phyloP scores from a whole-genome alignment of 176 grass and related monocot genomes.

The Musa troglodytarum region DNA sequence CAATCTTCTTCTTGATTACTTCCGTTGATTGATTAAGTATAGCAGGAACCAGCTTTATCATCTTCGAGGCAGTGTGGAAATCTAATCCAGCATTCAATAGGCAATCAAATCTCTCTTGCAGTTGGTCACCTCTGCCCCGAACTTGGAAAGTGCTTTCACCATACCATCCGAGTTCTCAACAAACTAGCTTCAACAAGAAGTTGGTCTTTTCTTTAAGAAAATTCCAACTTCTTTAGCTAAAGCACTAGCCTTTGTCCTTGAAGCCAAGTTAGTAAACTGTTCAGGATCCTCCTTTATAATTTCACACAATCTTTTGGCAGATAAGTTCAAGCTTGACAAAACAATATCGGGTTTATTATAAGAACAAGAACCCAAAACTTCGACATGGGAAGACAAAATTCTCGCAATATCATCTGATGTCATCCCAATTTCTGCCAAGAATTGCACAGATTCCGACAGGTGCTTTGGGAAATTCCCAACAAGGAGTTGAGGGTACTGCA shows the following conservation, averaged over 20 bases:
- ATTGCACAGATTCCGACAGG: conserved; percentile 19
- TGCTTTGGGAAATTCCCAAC: conserved; percentile 28
- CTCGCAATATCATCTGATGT: neutral
- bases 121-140: conserved; percentile 39
- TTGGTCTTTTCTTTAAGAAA: conserved; percentile 39
- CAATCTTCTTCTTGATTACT: conserved; percentile 39
- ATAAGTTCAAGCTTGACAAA: neutral
- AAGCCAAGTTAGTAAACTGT: conserved; percentile 34
- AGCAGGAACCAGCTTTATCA: conserved; percentile 34
- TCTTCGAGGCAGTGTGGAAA: conserved; percentile 28
- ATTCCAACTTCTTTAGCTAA: conserved; percentile 13
- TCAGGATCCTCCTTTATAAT: conserved; percentile 42
- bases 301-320: conserved; percentile 18
- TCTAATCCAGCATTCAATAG: conserved; percentile 40
- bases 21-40: conserved; percentile 35
- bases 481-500: conserved; percentile 30
- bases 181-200: conserved; percentile 45
- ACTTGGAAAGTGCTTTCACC: conserved; percentile 32
- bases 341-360: neutral
- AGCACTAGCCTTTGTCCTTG: conserved; percentile 11
- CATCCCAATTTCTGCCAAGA: neutral
- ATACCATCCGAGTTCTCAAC: conserved; percentile 45
- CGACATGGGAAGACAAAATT: neutral
- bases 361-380: conserved; percentile 3
- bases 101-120: conserved; percentile 44